These are phyloP conservation scores for Sanchytrium tribonematis DNA, from an alignment of 371 early-diverging fungal species.

Conservation along the genomic window DNA sequence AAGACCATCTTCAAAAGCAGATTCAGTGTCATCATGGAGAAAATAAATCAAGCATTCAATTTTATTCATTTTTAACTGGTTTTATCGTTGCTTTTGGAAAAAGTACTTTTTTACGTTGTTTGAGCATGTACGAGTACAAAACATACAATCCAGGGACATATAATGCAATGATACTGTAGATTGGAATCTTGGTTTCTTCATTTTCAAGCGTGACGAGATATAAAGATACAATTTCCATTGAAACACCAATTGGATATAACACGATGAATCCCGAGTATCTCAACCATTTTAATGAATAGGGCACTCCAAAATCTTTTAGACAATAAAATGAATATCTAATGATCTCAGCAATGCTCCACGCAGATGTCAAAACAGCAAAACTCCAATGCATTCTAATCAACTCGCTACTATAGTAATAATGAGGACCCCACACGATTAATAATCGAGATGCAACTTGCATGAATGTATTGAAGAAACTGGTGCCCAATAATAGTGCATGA, in stretches of 20 bases:
- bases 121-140: constrained; percentile 67
- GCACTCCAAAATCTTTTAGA: constrained; percentile 23
- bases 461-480: constrained; percentile 41
- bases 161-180: neutral
- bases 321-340: constrained; percentile 63
- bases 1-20: no score
- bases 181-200: neutral
- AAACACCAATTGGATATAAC: constrained; percentile 57
- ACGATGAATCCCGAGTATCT: constrained; percentile 65
- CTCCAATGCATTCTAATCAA: neutral
- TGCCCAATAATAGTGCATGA: constrained; percentile 26
- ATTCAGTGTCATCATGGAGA: no score
- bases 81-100: no score
- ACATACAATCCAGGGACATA: constrained; percentile 31
- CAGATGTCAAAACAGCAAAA: constrained; percentile 52
- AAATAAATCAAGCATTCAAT: no score
- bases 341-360: constrained; percentile 71
- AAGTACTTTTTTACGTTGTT: constrained; percentile 36
- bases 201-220: neutral
- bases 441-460: constrained; percentile 64
- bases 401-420: constrained; percentile 26
- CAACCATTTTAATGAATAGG: constrained; percentile 2
- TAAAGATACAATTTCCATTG: neutral
- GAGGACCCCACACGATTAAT: constrained; percentile 49
- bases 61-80: no score